Base-by-base conservation (phyloP, 106 monocot species). In the Allium cepa region DNA sequence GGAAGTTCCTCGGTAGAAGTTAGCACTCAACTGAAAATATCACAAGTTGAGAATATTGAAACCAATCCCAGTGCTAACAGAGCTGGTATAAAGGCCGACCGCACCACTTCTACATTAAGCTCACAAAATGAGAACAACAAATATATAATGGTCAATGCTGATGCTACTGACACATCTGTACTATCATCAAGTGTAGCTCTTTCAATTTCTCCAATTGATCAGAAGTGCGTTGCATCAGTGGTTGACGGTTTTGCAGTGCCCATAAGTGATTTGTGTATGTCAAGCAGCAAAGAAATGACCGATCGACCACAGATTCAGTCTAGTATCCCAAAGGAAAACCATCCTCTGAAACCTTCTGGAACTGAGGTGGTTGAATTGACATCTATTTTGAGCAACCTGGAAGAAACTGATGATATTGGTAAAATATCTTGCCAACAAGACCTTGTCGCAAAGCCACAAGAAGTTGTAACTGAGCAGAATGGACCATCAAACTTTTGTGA, bases 91-190 rank as follows among this genome's bases (percentile, higher is more conserved):
- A 77, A 56, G 52, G 71, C 10, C 71, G 57, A 27, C 11, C 78
- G 73, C n/a, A 70, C 67, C 8, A 68, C 70, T 76, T 79, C 79
- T 69, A 77, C 82, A 17, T 74, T 75, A 50, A 75, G 85, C 78
- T 78, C 78, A 28, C 64, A 55, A 51, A 77, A 72, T 72, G 79
- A 79, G 47, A 79, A 72, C 68, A 61, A 66, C 61, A 56, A 74
- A 53, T 69, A 66, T 50, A 70, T 64, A 56, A 53, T 56, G 11
- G 59, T 11, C 57, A 74, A 14, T 28, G 56, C 46, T 46, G 73
- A 76, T 72, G 60, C 70, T 47, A 63, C 67, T 49, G 68, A 62
- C 28, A 78, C 76, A 11, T 76, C 72, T 72, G 47, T 57, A 50
- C 69, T 80, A 59, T 79, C 83, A 50, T 62, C 66, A 60, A 62